phyloP scores from a whole-genome alignment of 805 yeast species.

The Saccharomyces eubayanus region DNA sequence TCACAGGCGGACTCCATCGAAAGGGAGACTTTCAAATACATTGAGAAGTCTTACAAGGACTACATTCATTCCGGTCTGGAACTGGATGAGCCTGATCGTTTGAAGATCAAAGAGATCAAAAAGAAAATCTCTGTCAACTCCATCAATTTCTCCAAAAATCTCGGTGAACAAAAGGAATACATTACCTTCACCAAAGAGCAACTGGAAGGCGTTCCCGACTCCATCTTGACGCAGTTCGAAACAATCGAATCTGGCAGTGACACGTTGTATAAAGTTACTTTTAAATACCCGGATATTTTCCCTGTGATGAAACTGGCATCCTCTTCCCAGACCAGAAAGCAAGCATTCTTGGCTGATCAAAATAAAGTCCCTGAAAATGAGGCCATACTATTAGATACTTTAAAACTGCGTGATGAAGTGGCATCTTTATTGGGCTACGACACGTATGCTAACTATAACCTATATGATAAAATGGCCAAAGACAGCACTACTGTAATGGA shows the following conservation, averaged over 20 bases:
- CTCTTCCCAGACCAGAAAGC: conserved; percentile 53
- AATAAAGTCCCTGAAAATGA: conserved; percentile 61
- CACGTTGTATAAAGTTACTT: conserved; percentile 53
- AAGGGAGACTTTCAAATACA: conserved; percentile 45
- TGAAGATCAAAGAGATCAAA: conserved; percentile 48
- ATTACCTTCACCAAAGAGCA: conserved; percentile 54
- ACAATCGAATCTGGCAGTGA: conserved; percentile 33
- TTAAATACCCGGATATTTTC: conserved; percentile 70
- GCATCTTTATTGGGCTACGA: conserved; percentile 60
- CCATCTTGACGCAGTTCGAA: conserved; percentile 51
- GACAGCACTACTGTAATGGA: conserved; percentile 47
- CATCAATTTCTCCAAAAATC: conserved; percentile 52
- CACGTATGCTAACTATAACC: conserved; percentile 58
- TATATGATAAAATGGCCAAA: conserved; percentile 80
- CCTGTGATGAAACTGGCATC: conserved; percentile 73
- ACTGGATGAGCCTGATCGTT: conserved; percentile 46
- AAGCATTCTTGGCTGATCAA: conserved; percentile 59
- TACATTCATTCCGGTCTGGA: conserved; percentile 65
- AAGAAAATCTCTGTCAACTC: conserved; percentile 51
- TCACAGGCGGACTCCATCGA: neutral
- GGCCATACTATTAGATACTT: conserved; percentile 49
- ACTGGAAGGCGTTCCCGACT: conserved; percentile 65
- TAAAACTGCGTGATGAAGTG: conserved; percentile 51
- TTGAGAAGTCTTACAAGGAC: conserved; percentile 48
- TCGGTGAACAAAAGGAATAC: conserved; percentile 62